Evolutionary conservation across 2,329 filamentous ascomycete species (phyloP), one percentile per base, ranked within the genome.

Genomic region (Penicillium sp.): DNA sequence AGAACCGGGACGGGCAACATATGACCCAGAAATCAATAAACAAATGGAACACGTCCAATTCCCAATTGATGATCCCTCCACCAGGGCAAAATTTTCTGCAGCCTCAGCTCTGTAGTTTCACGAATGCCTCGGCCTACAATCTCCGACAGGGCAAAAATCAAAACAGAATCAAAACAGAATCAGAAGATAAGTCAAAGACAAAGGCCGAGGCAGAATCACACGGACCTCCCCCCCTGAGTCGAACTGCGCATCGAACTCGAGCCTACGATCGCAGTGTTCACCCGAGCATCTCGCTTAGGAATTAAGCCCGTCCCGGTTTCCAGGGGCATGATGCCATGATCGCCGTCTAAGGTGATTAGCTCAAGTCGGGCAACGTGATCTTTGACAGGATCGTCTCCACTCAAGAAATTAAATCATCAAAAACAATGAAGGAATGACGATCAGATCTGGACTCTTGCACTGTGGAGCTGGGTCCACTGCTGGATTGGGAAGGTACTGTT

Each of bases 271-370:
- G 14, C 31, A 35, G 37, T 50, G 42, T 51, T 39, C 16, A 44
- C 42, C 53, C 59, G 48, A 53, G 43, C 39, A 53, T 26, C 45
- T 52, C 51, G 51, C 29, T 33, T 53, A 51, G 54, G 49, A 56
- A 45, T 39, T 37, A 50, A 29, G 27, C 21, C 23, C 13, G 8
- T 31, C 42, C 39, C 47, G 26, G 42, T 45, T n/a, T 47, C 43
- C 47, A 58, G 55, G 55, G 47, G 46, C 25, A 56, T 62, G 60
- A 60, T 60, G 57, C 54, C 52, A 62, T 62, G 60, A 62, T 62
- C 60, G 58, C 50, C 57, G 55, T 56, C 50, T 57, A 62, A 21
- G 39, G 14, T 46, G 31, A 47, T 37, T 53, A 45, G 51, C 51
- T 53, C 43, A 48, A 29, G 23, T 26, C 19, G 21, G 23, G 3